Percentiles rank a stretch among this genome's conserved stretches.
Conservation (phyloP, 371 early-diverging fungal species). For the Apophysomyces sp. region DNA sequence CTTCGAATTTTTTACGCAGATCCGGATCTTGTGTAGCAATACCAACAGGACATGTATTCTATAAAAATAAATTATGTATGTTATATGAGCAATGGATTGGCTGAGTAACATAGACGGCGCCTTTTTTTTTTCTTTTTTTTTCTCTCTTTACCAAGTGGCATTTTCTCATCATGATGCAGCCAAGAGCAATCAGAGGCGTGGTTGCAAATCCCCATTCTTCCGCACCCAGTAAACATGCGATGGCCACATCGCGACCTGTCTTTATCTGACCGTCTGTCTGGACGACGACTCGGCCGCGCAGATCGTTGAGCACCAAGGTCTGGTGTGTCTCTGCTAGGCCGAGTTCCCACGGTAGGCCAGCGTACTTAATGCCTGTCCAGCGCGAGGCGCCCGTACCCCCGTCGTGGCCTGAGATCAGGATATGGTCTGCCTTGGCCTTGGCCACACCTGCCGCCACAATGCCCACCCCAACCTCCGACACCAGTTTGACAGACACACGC, state of each 20-base stretch:
- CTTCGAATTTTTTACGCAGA: constrained; percentile 88
- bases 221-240: constrained; percentile 93
- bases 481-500: constrained; percentile 91
- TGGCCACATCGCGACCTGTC: constrained; percentile 92
- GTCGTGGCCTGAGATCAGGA: constrained; percentile 91
- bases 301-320: constrained; percentile 91
- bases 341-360: constrained; percentile 96
- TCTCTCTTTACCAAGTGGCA: constrained; percentile 28
- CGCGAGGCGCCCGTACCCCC: constrained; percentile 96
- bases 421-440: constrained; percentile 94
- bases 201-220: constrained; percentile 98
- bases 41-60: constrained; percentile 95
- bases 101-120: too few relatives aligned
- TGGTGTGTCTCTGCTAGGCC: constrained; percentile 96
- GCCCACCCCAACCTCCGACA: constrained; percentile 94
- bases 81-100: neutral
- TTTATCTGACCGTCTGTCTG: constrained; percentile 97
- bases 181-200: constrained; percentile 91
- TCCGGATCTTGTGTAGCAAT: constrained; percentile 94
- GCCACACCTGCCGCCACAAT: constrained; percentile 94
- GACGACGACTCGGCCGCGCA: constrained; percentile 89
- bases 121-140: neutral
- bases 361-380: constrained; percentile 97
- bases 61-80: neutral
- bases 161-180: constrained; percentile 93